Percentiles rank a stretch among this genome's conserved stretches.
Conservation (phyloP, 208 protist species). For the Wallacemonas sp. region DNA sequence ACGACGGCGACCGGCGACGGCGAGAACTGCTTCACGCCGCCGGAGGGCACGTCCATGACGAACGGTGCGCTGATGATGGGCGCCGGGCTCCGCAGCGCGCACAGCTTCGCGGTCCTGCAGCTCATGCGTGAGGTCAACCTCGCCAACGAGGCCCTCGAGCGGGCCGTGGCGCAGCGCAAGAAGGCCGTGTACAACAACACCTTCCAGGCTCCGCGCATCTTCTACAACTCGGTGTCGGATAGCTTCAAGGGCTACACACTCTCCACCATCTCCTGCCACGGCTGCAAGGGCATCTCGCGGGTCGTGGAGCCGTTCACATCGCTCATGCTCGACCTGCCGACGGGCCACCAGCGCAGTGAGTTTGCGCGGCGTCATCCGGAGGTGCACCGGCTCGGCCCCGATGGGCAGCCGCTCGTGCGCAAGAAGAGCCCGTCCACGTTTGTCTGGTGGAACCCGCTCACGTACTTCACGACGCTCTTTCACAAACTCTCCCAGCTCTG, state of each 20-base stretch:
- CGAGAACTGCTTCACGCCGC: conserved; percentile 16
- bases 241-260: conserved; percentile 79
- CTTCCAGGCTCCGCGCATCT: conserved; percentile 53
- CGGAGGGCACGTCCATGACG: background rate
- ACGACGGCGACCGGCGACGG: background rate
- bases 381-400: conserved; percentile 29
- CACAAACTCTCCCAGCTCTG: background rate
- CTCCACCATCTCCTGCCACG: conserved; percentile 72
- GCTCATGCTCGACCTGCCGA: conserved; percentile 77
- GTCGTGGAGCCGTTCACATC: conserved; percentile 73
- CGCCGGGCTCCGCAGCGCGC: conserved; percentile 26
- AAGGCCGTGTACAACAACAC: conserved; percentile 30
- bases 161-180: conserved; percentile 34
- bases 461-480: conserved; percentile 38
- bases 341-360: conserved; percentile 41
- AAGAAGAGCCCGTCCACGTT: conserved; percentile 25
- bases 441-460: conserved; percentile 70
- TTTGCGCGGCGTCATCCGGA: conserved; percentile 61
- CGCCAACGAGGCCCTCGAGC: conserved; percentile 68
- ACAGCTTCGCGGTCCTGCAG: conserved; percentile 34
- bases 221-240: conserved; percentile 73
- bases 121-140: conserved; percentile 74
- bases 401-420: conserved; percentile 30
- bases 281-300: conserved; percentile 60
- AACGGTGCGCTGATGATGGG: background rate